Evolutionary conservation across 306 rosid genomes (phyloP).

Genomic region (Delonix regia): DNA sequence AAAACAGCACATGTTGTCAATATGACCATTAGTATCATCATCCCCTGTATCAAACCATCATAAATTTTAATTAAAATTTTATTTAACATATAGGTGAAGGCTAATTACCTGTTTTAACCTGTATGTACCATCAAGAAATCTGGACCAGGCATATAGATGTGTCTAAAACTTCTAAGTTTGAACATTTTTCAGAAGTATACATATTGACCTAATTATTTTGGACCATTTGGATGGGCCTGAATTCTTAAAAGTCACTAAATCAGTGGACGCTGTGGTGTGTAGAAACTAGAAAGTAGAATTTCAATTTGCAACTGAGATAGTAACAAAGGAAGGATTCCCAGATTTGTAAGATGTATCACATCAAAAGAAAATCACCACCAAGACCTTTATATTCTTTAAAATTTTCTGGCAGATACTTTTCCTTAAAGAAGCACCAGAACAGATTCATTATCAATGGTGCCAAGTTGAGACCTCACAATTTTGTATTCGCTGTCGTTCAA

Average conservation of each 20-base stretch:
- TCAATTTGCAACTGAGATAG: neutral
- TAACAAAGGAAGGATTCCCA: neutral
- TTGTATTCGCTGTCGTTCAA: constrained; percentile 21
- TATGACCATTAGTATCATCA: constrained; percentile 95
- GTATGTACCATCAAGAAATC: constrained; percentile 1
- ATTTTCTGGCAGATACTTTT: neutral
- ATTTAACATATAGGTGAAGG: neutral
- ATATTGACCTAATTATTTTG: constrained; percentile 5
- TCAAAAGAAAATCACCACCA: constrained; percentile 18
- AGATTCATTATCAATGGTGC: neutral
- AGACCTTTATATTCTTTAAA: neutral
- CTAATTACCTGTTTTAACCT: constrained; percentile 8
- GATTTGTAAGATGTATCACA: neutral
- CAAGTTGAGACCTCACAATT: neutral
- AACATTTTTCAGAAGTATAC: constrained; percentile 20
- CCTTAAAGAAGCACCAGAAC: neutral
- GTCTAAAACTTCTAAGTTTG: constrained; percentile 2
- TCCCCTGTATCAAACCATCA: constrained; percentile 66
- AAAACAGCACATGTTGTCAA: constrained; percentile 94
- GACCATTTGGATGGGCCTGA: constrained; percentile 5
- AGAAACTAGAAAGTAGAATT: neutral
- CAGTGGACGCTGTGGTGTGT: neutral
- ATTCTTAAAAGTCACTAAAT: neutral
- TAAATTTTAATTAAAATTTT: constrained; percentile 20
- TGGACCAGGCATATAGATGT: constrained; percentile 17